phyloP scores from a whole-genome alignment of 176 grass and related monocot genomes.

The Avena sativa region DNA sequence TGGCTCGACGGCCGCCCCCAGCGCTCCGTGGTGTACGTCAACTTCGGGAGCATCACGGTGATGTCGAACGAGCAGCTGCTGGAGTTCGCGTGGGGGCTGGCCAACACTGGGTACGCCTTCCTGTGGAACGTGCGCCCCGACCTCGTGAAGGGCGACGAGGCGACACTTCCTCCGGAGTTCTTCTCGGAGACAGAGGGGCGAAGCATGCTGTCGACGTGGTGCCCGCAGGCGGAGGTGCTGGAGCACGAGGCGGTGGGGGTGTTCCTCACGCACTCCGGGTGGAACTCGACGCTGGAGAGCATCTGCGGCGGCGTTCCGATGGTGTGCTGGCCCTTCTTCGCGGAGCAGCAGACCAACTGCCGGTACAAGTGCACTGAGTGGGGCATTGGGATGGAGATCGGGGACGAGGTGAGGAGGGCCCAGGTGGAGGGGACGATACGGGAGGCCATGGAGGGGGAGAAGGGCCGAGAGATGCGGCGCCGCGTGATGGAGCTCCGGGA shows the following conservation, averaged over 20 bases:
- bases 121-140: too few relatives aligned
- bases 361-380: slow-evolving; percentile 58
- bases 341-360: slow-evolving; percentile 70
- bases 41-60: slow-evolving; percentile 69
- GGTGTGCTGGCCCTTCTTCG: slow-evolving; percentile 69
- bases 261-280: slow-evolving; percentile 58
- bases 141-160: too few relatives aligned
- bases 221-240: too few relatives aligned
- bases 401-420: slow-evolving; percentile 16
- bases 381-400: slow-evolving; percentile 56
- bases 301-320: slow-evolving; percentile 53
- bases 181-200: too few relatives aligned
- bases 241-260: too few relatives aligned
- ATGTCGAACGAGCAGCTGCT: background rate
- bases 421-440: slow-evolving; percentile 41
- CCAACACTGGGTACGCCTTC: background rate
- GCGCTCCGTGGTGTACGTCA: slow-evolving; percentile 58
- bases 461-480: slow-evolving; percentile 31
- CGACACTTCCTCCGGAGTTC: too few relatives aligned
- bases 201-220: too few relatives aligned
- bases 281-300: slow-evolving; percentile 77
- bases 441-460: slow-evolving; percentile 48
- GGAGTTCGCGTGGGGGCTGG: slow-evolving; percentile 90
- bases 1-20: too few relatives aligned
- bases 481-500: slow-evolving; percentile 8